Evolutionary conservation across 768 basidiomycete genomes (phyloP).

Genomic region (Aureoboletus auriporus): DNA sequence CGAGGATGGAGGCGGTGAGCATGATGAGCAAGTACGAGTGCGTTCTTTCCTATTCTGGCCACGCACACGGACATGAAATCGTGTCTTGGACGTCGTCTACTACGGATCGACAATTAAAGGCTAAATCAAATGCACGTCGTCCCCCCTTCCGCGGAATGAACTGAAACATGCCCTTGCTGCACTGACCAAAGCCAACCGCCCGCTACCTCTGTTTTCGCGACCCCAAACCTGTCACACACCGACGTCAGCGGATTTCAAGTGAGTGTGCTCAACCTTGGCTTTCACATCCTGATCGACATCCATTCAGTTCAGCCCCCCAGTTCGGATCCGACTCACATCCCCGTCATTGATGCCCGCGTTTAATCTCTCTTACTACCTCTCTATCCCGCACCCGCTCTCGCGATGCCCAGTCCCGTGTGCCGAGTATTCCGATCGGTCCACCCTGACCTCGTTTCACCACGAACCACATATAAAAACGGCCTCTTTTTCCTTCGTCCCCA

Average conservation of each 20-base stretch:
- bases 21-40: constrained; percentile 22
- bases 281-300: constrained; percentile 26
- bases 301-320: not conserved
- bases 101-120: no score
- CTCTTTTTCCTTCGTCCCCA: constrained; percentile 16
- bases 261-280: no score
- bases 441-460: constrained; percentile 40
- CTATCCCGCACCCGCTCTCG: constrained; percentile 3
- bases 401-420: constrained; percentile 10
- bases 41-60: constrained; percentile 24
- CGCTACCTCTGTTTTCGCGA: no score
- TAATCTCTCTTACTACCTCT: constrained; percentile 4
- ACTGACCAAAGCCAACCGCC: constrained; percentile 1
- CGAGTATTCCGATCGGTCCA: constrained; percentile 23
- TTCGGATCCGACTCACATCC: constrained; percentile 11
- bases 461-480: constrained; percentile 27
- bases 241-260: no score
- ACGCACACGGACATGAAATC: not conserved
- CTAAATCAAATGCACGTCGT: no score
- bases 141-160: no score
- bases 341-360: constrained; percentile 10
- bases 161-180: constrained; percentile 20
- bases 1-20: constrained; percentile 34
- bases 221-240: constrained; percentile 33
- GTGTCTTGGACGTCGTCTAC: no score